Conservation (phyloP, 306 rosid species). For the Vigna trinervia region DNA sequence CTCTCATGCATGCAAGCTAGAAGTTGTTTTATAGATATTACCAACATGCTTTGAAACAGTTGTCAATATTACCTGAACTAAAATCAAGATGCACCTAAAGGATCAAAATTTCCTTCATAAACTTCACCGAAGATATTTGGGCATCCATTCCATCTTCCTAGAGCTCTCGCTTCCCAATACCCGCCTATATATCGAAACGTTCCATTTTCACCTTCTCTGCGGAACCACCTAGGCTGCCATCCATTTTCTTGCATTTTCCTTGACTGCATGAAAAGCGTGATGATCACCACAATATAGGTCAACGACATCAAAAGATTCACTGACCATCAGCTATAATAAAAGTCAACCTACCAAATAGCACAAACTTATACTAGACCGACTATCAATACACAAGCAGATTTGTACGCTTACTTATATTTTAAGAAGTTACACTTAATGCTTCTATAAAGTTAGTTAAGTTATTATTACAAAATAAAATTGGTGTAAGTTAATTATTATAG, state of each 20-base stretch:
- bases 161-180: conserved; percentile 86
- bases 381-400: background rate
- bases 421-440: background rate
- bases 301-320: background rate
- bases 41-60: background rate
- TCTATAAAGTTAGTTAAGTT: background rate
- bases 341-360: background rate
- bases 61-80: conserved; percentile 53
- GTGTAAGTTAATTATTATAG: background rate
- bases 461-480: background rate
- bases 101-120: conserved; percentile 49
- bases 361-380: background rate
- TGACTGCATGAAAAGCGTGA: conserved; percentile 57
- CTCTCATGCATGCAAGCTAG: background rate
- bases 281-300: conserved; percentile 24
- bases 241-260: conserved; percentile 96
- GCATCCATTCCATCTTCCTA: conserved; percentile 80
- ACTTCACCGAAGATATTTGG: conserved; percentile 88
- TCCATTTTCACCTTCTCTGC: conserved; percentile 70
- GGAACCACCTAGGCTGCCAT: conserved; percentile 94
- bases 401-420: background rate
- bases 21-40: background rate
- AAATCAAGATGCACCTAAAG: conserved; percentile 58
- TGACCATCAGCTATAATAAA: background rate
- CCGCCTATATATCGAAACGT: conserved; percentile 78